phyloP scores from a whole-genome alignment of 164 flowering plant species.

The Sextonia rubra region DNA sequence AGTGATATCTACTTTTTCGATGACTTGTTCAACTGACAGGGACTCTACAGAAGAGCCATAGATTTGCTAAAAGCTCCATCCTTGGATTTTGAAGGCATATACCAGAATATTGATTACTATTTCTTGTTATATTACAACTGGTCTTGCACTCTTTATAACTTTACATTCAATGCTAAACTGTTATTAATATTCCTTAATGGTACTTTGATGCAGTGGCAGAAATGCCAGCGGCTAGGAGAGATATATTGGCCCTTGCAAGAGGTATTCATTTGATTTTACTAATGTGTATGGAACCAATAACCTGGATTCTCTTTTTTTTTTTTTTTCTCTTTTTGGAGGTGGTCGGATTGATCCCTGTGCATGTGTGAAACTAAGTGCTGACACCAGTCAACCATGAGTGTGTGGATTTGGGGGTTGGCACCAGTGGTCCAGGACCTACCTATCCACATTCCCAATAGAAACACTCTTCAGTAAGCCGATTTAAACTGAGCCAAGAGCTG shows the following conservation, averaged over 20 bases:
- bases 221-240: slow-evolving; percentile 36
- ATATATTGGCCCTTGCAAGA: slow-evolving; percentile 81
- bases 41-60: slow-evolving; percentile 73
- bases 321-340: no score
- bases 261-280: slow-evolving; percentile 37
- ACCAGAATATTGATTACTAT: neutral
- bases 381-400: no score
- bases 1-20: neutral
- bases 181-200: neutral
- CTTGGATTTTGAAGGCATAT: slow-evolving; percentile 57
- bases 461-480: no score
- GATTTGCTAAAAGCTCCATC: slow-evolving; percentile 78
- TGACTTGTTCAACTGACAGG: slow-evolving; percentile 32
- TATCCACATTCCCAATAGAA: no score
- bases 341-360: no score
- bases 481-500: no score
- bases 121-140: neutral
- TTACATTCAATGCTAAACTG: neutral
- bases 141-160: slow-evolving; percentile 1
- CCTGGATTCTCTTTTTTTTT: neutral
- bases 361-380: no score
- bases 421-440: no score
- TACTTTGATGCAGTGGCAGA: slow-evolving; percentile 27
- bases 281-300: neutral
- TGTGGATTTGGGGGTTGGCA: no score